These are phyloP conservation scores for Chenopodium formosanum DNA, from an alignment of 148 eudicot species.

Conservation along the genomic window DNA sequence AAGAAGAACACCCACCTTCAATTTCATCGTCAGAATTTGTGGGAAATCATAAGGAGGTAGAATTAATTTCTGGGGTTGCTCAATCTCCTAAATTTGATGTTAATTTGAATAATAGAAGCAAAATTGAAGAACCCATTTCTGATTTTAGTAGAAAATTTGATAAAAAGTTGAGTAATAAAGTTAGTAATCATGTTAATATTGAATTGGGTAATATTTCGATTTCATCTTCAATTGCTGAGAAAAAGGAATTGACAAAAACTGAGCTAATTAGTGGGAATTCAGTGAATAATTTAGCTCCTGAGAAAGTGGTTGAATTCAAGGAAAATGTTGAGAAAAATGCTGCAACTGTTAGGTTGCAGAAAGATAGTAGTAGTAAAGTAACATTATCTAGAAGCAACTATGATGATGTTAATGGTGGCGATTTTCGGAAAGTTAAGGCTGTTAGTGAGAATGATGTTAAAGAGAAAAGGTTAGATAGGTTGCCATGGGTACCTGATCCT, in stretches of 20 bases:
- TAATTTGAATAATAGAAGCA: not conserved
- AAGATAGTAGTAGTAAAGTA: conserved; percentile 10
- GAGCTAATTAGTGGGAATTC: conserved; percentile 25
- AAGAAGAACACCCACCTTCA: not conserved
- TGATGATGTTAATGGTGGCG: conserved; percentile 7
- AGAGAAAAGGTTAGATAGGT: conserved; percentile 24
- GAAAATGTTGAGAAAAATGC: conserved; percentile 20
- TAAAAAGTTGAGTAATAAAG: conserved; percentile 18
- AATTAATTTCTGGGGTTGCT: not conserved
- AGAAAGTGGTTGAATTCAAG: conserved; percentile 1
- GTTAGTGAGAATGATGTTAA: conserved; percentile 23
- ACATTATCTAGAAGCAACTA: not conserved
- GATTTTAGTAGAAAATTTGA: conserved; percentile 1
- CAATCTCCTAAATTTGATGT: not conserved
- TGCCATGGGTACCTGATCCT: conserved; percentile 56
- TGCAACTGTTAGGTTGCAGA: conserved; percentile 19
- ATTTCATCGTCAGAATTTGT: not conserved
- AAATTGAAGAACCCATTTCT: conserved; percentile 17
- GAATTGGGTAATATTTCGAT: conserved; percentile 10
- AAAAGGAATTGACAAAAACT: conserved; percentile 26
- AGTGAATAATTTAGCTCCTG: conserved; percentile 6
- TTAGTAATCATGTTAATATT: conserved; percentile 30
- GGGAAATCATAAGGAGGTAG: conserved; percentile 7
- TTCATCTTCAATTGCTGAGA: conserved; percentile 50
- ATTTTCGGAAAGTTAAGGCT: conserved; percentile 7